Evolutionary conservation across 1,284 basidiomycete species (phyloP), one percentile per base, ranked within the genome.

Genomic region (Butyriboletus appendiculatus): DNA sequence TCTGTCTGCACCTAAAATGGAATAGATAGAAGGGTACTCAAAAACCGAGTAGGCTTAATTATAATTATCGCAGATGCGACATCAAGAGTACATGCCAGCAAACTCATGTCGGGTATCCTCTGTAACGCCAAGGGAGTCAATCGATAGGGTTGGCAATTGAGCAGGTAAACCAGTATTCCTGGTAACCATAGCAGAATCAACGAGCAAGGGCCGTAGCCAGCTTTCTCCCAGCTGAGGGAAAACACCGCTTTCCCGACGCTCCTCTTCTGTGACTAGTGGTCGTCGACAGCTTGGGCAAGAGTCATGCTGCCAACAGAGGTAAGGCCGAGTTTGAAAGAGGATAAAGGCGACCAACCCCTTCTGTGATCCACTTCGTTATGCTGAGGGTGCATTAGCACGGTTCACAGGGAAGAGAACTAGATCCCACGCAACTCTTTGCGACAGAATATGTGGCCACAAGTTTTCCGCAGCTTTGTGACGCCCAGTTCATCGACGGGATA

Each of bases 401-500:
- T 53, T 46, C 48, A 56, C 51, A n/a, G 38, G 39, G 15, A 35
- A 45, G 43, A 40, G 18, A 40, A 53, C 26, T 6, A 38, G 49
- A 52, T 4, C 9, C 50, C 16, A 64, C 67, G 61, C 60, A 69
- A 90, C 89, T 90, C 88, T 73, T 81, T 82, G 59, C 85, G 79
- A 66, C 88, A 91, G 63, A 90, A 91, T 18, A 86, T 60, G 65
- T 91, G 88, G 7, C 82, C 81, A 61, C 88, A 91, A 26, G 85
- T 75, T 49, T 60, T 80, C 66, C 45, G 73, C 66, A 91, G 71
- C 56, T 75, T 77, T 26, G 86, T 88, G 18, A 91, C 82, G 2
- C 88, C 89, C 2, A 88, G 69, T 41, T 84, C 78, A 53, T 88
- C 85, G n/a, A 76, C 56, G 14, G 85, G 78, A 57, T 85, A 80